Percentiles rank a stretch among this genome's conserved stretches.
Conservation (phyloP, 139 green algal genomes). For the Yamagishiella unicocca region DNA sequence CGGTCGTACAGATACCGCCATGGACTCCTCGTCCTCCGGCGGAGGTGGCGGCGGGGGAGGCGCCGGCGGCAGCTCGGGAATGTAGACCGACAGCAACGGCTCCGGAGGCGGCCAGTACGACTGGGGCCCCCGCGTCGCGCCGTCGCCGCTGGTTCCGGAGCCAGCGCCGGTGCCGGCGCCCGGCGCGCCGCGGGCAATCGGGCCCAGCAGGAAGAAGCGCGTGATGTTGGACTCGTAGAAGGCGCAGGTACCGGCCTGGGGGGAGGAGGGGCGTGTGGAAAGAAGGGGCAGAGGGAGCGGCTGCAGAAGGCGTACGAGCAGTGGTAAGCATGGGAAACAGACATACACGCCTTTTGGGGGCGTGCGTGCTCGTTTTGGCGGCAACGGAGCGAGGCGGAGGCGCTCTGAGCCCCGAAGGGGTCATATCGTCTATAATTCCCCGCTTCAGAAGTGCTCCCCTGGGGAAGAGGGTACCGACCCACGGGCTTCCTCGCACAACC, state of each 20-base stretch:
- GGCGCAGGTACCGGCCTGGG: background rate
- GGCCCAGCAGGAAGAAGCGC: conserved; percentile 13
- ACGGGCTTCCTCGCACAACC: too few relatives aligned
- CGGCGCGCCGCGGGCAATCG: background rate
- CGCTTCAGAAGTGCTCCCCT: too few relatives aligned
- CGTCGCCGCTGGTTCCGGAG: background rate
- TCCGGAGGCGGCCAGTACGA: conserved; percentile 45
- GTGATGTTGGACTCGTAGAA: conserved; percentile 25
- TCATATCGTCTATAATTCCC: too few relatives aligned
- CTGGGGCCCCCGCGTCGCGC: background rate
- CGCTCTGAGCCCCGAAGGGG: too few relatives aligned
- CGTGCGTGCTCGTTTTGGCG: too few relatives aligned
- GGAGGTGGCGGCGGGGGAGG: conserved; percentile 17
- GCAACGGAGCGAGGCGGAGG: too few relatives aligned
- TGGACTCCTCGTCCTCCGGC: background rate
- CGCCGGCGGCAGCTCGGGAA: conserved; percentile 41
- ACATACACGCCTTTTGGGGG: too few relatives aligned
- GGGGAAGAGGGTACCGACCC: too few relatives aligned
- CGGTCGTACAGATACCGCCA: background rate
- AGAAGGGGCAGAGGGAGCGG: background rate
- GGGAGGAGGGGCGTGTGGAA: background rate
- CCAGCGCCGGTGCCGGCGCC: background rate
- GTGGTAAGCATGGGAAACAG: too few relatives aligned
- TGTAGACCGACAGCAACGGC: conserved; percentile 35
- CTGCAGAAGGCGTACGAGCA: too few relatives aligned